Conservation (phyloP, 1,139 yeast species). For the Ashbya aceris region DNA sequence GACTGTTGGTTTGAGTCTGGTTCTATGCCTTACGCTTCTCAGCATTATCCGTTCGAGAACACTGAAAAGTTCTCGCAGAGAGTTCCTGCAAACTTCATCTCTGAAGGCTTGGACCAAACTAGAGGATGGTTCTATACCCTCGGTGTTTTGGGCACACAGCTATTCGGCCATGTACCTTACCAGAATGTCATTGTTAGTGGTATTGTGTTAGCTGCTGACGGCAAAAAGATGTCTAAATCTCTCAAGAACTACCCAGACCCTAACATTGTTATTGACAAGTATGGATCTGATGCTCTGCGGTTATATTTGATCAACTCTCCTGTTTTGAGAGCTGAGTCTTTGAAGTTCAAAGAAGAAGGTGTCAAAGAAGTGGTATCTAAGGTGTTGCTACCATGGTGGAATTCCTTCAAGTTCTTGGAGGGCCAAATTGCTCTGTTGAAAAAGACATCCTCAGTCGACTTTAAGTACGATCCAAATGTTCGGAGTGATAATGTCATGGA, state of each 20-base stretch:
- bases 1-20: constrained; percentile 99
- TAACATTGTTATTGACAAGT: constrained; percentile 62
- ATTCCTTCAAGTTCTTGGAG: constrained; percentile 90
- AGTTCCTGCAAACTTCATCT: constrained; percentile 95
- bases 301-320: constrained; percentile 95
- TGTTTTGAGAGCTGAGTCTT: constrained; percentile 89
- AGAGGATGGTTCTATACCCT: constrained; percentile 99
- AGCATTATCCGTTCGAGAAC: constrained; percentile 92
- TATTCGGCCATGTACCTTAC: constrained; percentile 88
- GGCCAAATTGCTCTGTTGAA: constrained; percentile 82
- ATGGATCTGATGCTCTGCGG: constrained; percentile 97
- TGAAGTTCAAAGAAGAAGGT: constrained; percentile 97
- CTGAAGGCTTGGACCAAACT: constrained; percentile 98
- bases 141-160: constrained; percentile 90
- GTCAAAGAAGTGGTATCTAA: constrained; percentile 95
- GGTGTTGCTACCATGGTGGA: constrained; percentile 97
- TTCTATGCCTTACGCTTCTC: constrained; percentile 96
- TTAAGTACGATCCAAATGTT: constrained; percentile 57
- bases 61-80: constrained; percentile 56
- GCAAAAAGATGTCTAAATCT: constrained; percentile 98
- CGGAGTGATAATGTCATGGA: constrained; percentile 88
- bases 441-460: constrained; percentile 64
- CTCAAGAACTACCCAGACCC: constrained; percentile 98
- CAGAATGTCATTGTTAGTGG: constrained; percentile 94
- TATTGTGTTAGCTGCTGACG: constrained; percentile 94